These are phyloP conservation scores for Candida verbasci DNA, from an alignment of 805 yeast species.

Conservation along the genomic window DNA sequence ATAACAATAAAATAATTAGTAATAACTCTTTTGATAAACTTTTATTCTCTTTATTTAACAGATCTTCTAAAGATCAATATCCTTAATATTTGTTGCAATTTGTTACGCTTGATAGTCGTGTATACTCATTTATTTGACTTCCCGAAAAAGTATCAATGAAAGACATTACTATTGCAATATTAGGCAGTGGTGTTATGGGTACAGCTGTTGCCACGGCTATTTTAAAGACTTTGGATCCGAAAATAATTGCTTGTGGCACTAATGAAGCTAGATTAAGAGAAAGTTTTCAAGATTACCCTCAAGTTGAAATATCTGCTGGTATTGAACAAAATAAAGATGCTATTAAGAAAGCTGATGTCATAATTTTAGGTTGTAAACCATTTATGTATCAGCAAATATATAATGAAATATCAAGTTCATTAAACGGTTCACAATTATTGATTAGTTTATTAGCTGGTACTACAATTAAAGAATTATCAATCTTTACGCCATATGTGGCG, in stretches of 20 bases:
- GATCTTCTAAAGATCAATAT: too few relatives aligned
- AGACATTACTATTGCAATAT: conserved; percentile 61
- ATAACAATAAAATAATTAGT: too few relatives aligned
- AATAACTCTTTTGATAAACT: too few relatives aligned
- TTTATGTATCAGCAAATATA: conserved; percentile 64
- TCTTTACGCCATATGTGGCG: conserved; percentile 58
- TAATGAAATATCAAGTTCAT: conserved; percentile 41
- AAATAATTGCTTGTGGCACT: conserved; percentile 75
- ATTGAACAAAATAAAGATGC: conserved; percentile 49
- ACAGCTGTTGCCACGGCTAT: conserved; percentile 85
- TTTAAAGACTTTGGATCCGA: conserved; percentile 57
- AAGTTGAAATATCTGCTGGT: conserved; percentile 49
- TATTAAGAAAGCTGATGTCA: conserved; percentile 59
- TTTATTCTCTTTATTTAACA: background rate
- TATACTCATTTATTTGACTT: background rate
- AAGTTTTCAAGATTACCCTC: conserved; percentile 30
- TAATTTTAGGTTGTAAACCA: conserved; percentile 88
- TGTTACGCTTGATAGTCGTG: conserved; percentile 4
- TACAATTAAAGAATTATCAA: conserved; percentile 65
- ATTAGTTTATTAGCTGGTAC: conserved; percentile 91
- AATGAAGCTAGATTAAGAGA: conserved; percentile 47
- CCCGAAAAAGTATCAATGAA: conserved; percentile 12
- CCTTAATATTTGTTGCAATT: too few relatives aligned
- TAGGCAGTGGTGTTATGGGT: conserved; percentile 97
- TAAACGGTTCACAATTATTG: conserved; percentile 52